Base-by-base conservation (phyloP, 768 basidiomycete genomes). In the Leccinum ochraceum region DNA sequence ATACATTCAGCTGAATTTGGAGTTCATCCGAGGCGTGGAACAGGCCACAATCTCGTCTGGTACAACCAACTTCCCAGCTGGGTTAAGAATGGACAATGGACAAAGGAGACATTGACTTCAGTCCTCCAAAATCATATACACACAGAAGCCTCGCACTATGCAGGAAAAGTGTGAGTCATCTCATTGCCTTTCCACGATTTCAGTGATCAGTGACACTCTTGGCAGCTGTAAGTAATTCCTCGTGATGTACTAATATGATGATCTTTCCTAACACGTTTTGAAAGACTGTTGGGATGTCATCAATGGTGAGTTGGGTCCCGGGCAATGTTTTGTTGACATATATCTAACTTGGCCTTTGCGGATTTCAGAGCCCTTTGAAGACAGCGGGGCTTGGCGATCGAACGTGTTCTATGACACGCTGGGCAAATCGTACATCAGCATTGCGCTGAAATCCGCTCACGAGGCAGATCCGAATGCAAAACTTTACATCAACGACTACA, bases 311-410 rank as follows among this genome's bases (percentile, higher is more conserved):
- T 46, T 46, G 1, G 20, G 60, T 60, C 13, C 22, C 20, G 16
- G 20, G 20, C 20, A 20, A 17, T 39, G 4, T 20, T 34, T 36
- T 2, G 17, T 7, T 56, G 13, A 5, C 32, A 10, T n/a, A 22
- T 5, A 24, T 54, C 32, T 61, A 56, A 20, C 9, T n/a, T 7
- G 37, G 22, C 36, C 20, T 46, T 28, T 22, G 9, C 5, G 44
- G 4, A 20, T 58, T 28, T 32, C 50, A 67, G 65, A 69, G 32
- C 59, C 68, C 28, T 44, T 70, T 74, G 82, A 85, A 64, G 86
- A 86, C 32, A 77, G 86, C 63, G 85, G 86, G 20, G 83, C 82
- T 6, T 83, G 75, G 71, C 80, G 85, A 37, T 56, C 72, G 16
- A 73, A 79, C 54, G 78, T 87, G 14, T 87, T 85, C 75, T 84